phyloP scores from a whole-genome alignment of 2,329 filamentous ascomycete genomes.

The Talaromyces sp. region DNA sequence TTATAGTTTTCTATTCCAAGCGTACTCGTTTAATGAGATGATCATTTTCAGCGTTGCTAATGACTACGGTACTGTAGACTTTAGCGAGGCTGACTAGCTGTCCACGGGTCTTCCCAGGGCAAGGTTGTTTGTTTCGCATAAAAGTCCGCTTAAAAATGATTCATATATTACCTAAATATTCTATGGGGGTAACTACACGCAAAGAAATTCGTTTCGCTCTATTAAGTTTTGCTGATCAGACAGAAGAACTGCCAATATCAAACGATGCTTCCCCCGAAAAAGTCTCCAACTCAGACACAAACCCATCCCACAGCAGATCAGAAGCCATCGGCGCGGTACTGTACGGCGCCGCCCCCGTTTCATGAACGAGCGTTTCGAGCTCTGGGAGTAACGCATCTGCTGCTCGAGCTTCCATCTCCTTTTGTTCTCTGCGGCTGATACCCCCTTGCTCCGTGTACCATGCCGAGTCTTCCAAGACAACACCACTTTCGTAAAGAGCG shows the following conservation, averaged over 20 bases:
- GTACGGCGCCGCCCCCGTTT: constrained; percentile 7
- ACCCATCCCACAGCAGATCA: constrained; percentile 3
- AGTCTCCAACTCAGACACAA: constrained; percentile 4
- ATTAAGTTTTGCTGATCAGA: neutral
- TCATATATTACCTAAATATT: too few relatives aligned
- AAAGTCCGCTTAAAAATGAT: too few relatives aligned
- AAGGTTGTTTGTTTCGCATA: too few relatives aligned
- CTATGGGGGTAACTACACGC: neutral
- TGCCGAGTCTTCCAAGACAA: constrained; percentile 14
- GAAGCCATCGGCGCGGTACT: constrained; percentile 10
- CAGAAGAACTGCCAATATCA: neutral
- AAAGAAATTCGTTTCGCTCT: neutral
- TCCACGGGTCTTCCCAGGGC: too few relatives aligned
- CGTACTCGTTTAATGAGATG: neutral
- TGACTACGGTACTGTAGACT: too few relatives aligned
- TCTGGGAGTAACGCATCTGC: constrained; percentile 7
- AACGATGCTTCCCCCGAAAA: neutral
- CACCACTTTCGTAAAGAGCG: constrained; percentile 16
- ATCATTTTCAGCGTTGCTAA: neutral
- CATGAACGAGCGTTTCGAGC: constrained; percentile 1
- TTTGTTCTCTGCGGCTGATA: neutral
- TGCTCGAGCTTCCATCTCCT: constrained; percentile 4
- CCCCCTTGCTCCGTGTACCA: constrained; percentile 19
- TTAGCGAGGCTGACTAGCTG: too few relatives aligned
- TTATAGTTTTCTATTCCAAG: neutral